Evolutionary conservation across 2,329 filamentous ascomycete genomes (phyloP), one percentile per base, ranked within the genome.

Genomic region (Colletotrichum sansevieriae): DNA sequence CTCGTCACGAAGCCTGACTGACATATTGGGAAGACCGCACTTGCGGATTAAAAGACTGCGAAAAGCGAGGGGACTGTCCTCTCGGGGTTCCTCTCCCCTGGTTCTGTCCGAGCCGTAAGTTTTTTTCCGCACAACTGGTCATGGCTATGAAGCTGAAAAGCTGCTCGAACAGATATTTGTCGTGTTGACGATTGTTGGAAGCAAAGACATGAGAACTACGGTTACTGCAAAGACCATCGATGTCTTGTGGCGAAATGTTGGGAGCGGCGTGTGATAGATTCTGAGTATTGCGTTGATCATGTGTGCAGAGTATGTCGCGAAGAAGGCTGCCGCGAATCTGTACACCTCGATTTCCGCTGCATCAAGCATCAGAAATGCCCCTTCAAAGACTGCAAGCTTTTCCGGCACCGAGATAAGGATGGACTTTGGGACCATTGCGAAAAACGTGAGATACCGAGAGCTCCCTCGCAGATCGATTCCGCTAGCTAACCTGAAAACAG

Each of bases 91-190:
- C 66, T 25, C 51, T 69, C 11, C 66, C 66, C 22, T 69, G 66
- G 66, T 60, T 61, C 12, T 69, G 66, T 60, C 47, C 63, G 25
- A 64, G 64, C 56, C 66, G 66, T 69, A 25, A 66, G 66, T 61
- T 52, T 37, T 29, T 37, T 18, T 25, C 35, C 15, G 39, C 41
- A 37, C 33, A 3, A n/a, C 3, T 13, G 35, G 13, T 49, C 35
- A 35, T n/a, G 55, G 15, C 18, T 20, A 61, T 61, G 62, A 56
- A 41, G 55, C 56, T 69, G 35, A 69, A 35, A 18, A 29, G 20
- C 35, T 51, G 25, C 8, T 13, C 10, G 43, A 22, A 46, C 41
- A 69, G 66, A 69, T 63, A 56, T 46, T 15, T 69, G 66, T 25
- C 44, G 44, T 6, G 63, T 56, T n/a, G 66, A 69, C 0, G 37